phyloP scores from a whole-genome alignment of 2,329 filamentous ascomycete genomes.

The Diaporthe citrichinensis region DNA sequence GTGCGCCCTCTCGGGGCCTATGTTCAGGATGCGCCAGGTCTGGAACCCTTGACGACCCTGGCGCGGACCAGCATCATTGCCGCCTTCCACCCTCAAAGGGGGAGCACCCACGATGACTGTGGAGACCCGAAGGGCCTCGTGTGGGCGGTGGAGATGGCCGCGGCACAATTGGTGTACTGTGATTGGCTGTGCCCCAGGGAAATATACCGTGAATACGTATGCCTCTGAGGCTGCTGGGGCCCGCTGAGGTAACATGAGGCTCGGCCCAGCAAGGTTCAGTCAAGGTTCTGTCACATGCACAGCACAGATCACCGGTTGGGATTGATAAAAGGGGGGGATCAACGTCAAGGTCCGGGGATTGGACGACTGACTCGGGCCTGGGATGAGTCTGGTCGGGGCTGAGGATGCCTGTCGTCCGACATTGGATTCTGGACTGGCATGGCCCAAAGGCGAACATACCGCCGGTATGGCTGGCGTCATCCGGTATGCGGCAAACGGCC shows the following conservation, averaged over 20 bases:
- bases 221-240: conserved; percentile 7
- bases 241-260: conserved; percentile 23
- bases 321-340: conserved; percentile 12
- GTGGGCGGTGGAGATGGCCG: conserved; percentile 5
- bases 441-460: conserved; percentile 12
- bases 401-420: conserved; percentile 24
- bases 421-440: not conserved
- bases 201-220: not conserved
- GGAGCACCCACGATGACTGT: not conserved
- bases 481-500: not conserved
- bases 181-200: not conserved
- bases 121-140: not conserved
- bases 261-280: not conserved
- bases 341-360: conserved; percentile 12
- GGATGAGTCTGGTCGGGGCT: conserved; percentile 21
- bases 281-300: conserved; percentile 16
- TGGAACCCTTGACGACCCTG: conserved; percentile 7
- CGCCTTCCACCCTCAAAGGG: not conserved
- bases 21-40: not conserved
- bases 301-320: conserved; percentile 20
- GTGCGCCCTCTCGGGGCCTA: not conserved
- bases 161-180: not conserved
- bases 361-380: conserved; percentile 8
- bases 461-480: conserved; percentile 24
- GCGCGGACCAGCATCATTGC: conserved; percentile 15